Conservation (phyloP, 352 stramenopile species). For the Phytophthora palmivora region DNA sequence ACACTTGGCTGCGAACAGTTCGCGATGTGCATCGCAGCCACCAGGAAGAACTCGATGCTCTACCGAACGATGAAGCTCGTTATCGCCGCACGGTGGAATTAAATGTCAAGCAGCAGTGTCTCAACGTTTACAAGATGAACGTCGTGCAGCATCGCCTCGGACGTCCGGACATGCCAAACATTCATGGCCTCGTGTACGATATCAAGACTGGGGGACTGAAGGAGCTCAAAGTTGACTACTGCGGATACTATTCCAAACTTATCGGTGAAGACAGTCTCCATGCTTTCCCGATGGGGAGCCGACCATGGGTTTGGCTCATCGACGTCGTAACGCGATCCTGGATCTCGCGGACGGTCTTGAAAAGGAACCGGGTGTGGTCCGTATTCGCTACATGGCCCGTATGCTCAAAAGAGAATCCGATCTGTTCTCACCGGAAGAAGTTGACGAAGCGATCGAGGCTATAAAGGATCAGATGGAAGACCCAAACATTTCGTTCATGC, state of each 20-base stretch:
- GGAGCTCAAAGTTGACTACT: constrained; percentile 77
- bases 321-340: constrained; percentile 66
- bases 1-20: constrained; percentile 93
- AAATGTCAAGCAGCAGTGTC: constrained; percentile 86
- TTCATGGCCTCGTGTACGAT: constrained; percentile 84
- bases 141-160: constrained; percentile 77
- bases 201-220: constrained; percentile 66
- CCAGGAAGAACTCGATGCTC: constrained; percentile 36
- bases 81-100: constrained; percentile 75
- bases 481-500: constrained; percentile 48
- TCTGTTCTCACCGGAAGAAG: constrained; percentile 62
- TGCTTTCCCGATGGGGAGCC: constrained; percentile 66
- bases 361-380: constrained; percentile 58
- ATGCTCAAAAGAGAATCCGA: constrained; percentile 68
- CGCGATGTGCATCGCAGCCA: constrained; percentile 63
- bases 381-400: constrained; percentile 65
- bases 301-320: constrained; percentile 48
- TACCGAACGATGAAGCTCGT: constrained; percentile 38
- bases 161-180: constrained; percentile 68
- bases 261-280: constrained; percentile 61
- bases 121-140: constrained; percentile 90
- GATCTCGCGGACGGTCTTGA: constrained; percentile 64
- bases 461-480: constrained; percentile 47
- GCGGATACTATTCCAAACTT: constrained; percentile 54
- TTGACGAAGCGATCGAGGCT: constrained; percentile 60